Evolutionary conservation across 108 stramenopile genomes (phyloP), one percentile per base, ranked within the genome.

Genomic region (Conticribra guillardii): DNA sequence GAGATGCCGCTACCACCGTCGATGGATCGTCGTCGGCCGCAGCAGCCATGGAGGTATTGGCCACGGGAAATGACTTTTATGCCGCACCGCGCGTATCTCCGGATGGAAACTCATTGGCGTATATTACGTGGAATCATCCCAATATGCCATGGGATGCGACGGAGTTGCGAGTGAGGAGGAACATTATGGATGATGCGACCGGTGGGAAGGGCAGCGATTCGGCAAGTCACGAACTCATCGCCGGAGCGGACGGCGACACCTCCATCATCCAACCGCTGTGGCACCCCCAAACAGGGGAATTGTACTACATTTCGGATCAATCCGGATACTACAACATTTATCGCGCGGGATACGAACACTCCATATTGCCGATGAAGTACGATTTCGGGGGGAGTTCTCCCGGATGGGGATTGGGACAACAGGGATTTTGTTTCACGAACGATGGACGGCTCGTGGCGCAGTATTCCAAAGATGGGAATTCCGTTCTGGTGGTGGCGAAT

Each of bases 91-190:
- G 84, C 11, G 27, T 86, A 4, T 79, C 76, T 15, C 68, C 69
- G 8, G 70, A 87, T 61, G 80, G 81, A 5, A 78, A 49, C 7
- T 71, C 76, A 19, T 19, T 90, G 3, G 88, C 84, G 9, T 92
- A 83, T 37, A 50, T 89, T 46, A 80, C 85, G 17, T 93, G 92
- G 92, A 74, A 89, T 53, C 92, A 93, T 79, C 92, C 92, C 0
- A 90, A 87, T 67, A 93, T 93, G 92, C 87, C 87, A 2, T 92
- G 91, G 91, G 91, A 92, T 74, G 61, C 84, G 2, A 86, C 85
- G 9, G 71, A 82, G 47, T 60, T 90, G 19, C 67, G 81, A 2
- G 69, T 86, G 16, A 45, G 64, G 9, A 31, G 30, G n/a, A n/a
- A n/a, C n/a, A n/a, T n/a, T n/a, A n/a, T n/a, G n/a, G n/a, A n/a